Evolutionary conservation across 1,284 basidiomycete species (phyloP).

Genomic region (Rhodotorula mucilaginosa): DNA sequence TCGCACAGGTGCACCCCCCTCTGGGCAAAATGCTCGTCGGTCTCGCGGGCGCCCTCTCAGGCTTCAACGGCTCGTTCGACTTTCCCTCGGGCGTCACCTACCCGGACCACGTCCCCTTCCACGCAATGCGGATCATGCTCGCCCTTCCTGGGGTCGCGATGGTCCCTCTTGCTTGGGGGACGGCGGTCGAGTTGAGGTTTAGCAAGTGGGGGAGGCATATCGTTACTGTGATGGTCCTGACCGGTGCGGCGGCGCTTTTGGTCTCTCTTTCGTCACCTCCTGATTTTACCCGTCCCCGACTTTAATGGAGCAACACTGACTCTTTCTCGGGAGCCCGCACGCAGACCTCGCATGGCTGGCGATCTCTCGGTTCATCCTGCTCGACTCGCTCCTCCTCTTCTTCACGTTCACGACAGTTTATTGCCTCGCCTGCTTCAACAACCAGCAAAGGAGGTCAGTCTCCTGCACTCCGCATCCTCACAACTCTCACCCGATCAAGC

Average conservation of each 20-base stretch:
- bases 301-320: neutral
- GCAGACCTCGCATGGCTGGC: constrained; percentile 91
- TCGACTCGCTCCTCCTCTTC: constrained; percentile 97
- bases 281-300: neutral
- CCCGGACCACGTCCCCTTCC: constrained; percentile 80
- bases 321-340: neutral
- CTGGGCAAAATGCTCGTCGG: constrained; percentile 99
- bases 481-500: neutral
- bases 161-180: constrained; percentile 96
- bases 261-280: too few relatives aligned
- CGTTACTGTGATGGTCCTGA: constrained; percentile 88
- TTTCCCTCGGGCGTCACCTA: constrained; percentile 91
- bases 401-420: constrained; percentile 97
- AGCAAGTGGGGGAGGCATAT: constrained; percentile 84
- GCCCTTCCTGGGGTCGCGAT: constrained; percentile 91
- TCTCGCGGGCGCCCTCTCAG: constrained; percentile 81
- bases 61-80: constrained; percentile 88
- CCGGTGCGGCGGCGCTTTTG: constrained; percentile 58
- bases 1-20: constrained; percentile 71
- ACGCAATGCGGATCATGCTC: constrained; percentile 91
- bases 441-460: constrained; percentile 82
- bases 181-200: constrained; percentile 92
- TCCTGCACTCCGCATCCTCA: too few relatives aligned
- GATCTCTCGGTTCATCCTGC: constrained; percentile 93
- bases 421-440: constrained; percentile 93